Base-by-base conservation (phyloP, 2,329 filamentous ascomycete species). In the Fusarium sp. region DNA sequence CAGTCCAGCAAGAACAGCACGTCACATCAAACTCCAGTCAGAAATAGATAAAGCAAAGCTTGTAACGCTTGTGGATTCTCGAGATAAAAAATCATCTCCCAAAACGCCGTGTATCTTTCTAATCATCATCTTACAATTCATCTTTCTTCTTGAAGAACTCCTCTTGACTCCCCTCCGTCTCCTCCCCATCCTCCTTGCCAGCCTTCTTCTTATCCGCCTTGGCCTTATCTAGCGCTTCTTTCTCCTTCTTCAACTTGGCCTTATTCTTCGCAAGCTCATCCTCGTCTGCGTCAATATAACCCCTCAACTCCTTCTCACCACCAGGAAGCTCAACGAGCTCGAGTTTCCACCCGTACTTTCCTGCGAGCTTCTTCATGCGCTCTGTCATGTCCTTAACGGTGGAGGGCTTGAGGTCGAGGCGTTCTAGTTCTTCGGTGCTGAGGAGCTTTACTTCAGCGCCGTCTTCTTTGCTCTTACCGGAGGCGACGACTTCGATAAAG, bases 331-430 rank as follows among this genome's bases (percentile, higher is more conserved):
- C 92, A 3, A 96, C 89, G 20, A 96, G 86, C 81, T 96, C 93
- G 67, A 98, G 84, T 77, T 91, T 93, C 94, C 95, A 98, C 22
- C 90, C 90, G 73, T 91, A 89, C 13, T 92, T 90, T 6, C 90
- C 89, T 0, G 94, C 93, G 45, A 93, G 79, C 76, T 90, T 88
- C 79, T 93, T 87, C 66, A 97, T 82, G 78, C 93, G 86, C 71
- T 90, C 87, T 77, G 89, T 89, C 79, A 97, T 85, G 51, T 90
- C 86, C 75, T 95, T 91, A 7, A 97, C 86, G 48, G 91, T 87
- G 52, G 91, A 87, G 0, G 89, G 88, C 61, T 91, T 88, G 36
- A 96, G 85, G 20, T 92, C 90, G 49, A 94, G 83, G 76, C 90
- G 88, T 78, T 91, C 89, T 42, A 97, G 85, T 71, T 95, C 91